Evolutionary conservation across 1,284 basidiomycete genomes (phyloP).

Genomic region (Cutaneotrichosporon cutaneum): DNA sequence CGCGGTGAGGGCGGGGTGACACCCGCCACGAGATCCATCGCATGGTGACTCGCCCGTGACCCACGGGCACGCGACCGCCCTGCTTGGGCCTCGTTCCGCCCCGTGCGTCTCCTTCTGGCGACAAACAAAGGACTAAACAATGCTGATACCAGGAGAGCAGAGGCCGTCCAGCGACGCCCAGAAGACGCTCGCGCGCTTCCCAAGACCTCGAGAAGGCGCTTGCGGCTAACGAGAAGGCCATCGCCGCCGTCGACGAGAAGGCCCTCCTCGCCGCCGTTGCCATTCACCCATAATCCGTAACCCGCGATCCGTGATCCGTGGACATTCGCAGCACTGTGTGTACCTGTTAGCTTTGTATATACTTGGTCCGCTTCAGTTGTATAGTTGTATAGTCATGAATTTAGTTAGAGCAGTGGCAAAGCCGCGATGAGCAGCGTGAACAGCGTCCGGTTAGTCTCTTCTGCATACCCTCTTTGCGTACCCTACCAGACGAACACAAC

Average conservation of each 20-base stretch:
- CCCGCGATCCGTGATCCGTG: too few species aligned
- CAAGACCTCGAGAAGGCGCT: not conserved
- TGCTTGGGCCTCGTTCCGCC: not conserved
- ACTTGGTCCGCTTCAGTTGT: not conserved
- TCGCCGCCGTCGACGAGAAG: not conserved
- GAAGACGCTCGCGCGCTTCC: not conserved
- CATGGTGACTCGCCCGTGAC: not conserved
- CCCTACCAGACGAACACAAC: too few species aligned
- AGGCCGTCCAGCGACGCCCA: not conserved
- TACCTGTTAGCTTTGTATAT: not conserved
- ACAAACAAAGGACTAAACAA: too few species aligned
- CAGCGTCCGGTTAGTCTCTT: too few species aligned
- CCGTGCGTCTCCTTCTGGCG: not conserved
- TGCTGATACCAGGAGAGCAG: not conserved
- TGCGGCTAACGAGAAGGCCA: not conserved
- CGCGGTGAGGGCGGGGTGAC: not conserved
- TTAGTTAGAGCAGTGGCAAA: too few species aligned
- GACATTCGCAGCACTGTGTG: not conserved
- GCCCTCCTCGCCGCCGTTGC: not conserved
- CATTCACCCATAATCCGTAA: not conserved
- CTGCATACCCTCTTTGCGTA: too few species aligned
- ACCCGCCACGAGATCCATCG: not conserved
- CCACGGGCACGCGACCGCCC: not conserved
- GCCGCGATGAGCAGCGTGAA: too few species aligned
- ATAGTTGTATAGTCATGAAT: not conserved